Percentiles rank a stretch among this genome's conserved stretches.
phyloP scores from a whole-genome alignment of 2,329 filamentous ascomycete genomes.

The Monosporascus sp. region DNA sequence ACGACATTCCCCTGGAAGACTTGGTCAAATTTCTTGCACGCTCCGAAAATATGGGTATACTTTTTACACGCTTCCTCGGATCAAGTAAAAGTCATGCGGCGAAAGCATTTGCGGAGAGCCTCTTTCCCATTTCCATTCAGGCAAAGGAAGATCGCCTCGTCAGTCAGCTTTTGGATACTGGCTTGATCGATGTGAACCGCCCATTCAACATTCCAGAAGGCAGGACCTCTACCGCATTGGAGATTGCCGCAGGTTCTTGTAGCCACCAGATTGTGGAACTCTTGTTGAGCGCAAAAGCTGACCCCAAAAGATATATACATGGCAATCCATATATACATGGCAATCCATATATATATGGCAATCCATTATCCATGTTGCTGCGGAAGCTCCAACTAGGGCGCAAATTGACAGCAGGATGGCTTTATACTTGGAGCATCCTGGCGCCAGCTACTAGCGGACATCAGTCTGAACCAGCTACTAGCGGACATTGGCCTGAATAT shows the following conservation, averaged over 20 bases:
- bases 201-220: background rate
- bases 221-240: background rate
- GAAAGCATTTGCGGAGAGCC: background rate
- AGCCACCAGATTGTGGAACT: background rate
- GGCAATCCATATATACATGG: no score
- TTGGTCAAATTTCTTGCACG: background rate
- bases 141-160: background rate
- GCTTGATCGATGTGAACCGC: background rate
- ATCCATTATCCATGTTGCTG: no score
- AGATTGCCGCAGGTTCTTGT: background rate
- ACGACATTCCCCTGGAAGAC: background rate
- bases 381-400: accelerated
- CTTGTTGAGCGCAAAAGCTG: background rate
- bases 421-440: background rate
- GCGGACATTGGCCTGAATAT: no score
- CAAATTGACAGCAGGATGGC: background rate
- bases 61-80: background rate
- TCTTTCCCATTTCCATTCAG: constrained; percentile 1
- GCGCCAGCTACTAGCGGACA: no score
- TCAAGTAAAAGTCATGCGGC: background rate
- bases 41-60: background rate
- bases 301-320: background rate
- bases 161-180: background rate
- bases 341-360: no score
- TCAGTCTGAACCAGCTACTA: no score